Conservation (phyloP, 75 land plant species). For the Cryptomeria japonica region DNA sequence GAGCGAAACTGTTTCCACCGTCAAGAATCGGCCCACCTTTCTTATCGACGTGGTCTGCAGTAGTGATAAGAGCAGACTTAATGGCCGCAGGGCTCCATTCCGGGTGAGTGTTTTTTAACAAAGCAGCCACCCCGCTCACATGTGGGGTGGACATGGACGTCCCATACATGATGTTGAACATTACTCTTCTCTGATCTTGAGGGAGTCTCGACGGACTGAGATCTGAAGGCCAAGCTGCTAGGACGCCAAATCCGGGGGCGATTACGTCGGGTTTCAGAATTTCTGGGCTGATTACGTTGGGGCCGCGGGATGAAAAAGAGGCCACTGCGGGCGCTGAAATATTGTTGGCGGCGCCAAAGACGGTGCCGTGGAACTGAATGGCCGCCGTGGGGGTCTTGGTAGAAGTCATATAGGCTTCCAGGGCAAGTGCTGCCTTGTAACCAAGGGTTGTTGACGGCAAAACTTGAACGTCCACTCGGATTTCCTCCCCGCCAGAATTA, state of each 20-base stretch:
- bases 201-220: not conserved
- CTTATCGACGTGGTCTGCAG: constrained; percentile 13
- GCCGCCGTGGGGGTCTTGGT: not conserved
- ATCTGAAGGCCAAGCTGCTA: constrained; percentile 13
- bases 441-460: not conserved
- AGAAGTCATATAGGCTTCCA: not conserved
- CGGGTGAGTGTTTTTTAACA: constrained; percentile 15
- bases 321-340: constrained; percentile 24
- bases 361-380: not conserved
- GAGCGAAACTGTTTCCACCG: not conserved
- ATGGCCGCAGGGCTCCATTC: constrained; percentile 5
- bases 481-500: not conserved
- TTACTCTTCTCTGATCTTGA: not conserved
- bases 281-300: constrained; percentile 30
- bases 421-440: not conserved
- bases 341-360: not conserved
- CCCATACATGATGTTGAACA: constrained; percentile 40
- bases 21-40: constrained; percentile 17
- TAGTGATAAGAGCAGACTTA: constrained; percentile 32
- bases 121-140: not conserved
- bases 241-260: constrained; percentile 15
- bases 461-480: not conserved
- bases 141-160: constrained; percentile 7
- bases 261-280: constrained; percentile 22
- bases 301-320: constrained; percentile 34